These are phyloP conservation scores for Croton setiger DNA, from an alignment of 441 rosid species.

Conservation along the genomic window DNA sequence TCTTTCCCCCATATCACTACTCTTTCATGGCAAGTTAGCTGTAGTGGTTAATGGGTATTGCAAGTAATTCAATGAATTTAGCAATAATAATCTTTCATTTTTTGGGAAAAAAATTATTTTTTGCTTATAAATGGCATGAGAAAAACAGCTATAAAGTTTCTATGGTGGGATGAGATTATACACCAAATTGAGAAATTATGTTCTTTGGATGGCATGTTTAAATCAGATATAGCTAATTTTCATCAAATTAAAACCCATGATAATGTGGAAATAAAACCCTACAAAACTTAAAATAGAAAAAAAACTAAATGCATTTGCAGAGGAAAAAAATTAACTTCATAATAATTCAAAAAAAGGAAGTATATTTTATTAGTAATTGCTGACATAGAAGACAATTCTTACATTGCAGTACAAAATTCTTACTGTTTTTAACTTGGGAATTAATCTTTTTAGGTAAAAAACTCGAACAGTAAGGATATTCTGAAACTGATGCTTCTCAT, in stretches of 20 bases:
- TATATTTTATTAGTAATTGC: neutral
- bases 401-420: neutral
- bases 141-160: neutral
- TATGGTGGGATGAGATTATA: neutral
- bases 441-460: neutral
- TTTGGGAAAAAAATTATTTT: neutral
- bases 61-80: neutral
- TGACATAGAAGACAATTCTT: neutral
- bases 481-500: neutral
- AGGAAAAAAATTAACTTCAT: conserved; percentile 8
- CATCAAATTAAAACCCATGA: neutral
- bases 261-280: neutral
- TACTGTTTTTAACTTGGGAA: neutral
- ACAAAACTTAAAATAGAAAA: neutral
- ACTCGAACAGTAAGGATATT: too few species aligned
- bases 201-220: conserved; percentile 1
- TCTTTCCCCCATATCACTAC: neutral
- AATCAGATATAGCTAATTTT: neutral
- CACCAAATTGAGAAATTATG: neutral
- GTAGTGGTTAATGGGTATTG: conserved; percentile 8
- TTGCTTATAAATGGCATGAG: neutral
- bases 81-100: neutral
- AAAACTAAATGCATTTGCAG: conserved; percentile 2
- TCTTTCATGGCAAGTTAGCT: conserved; percentile 1
- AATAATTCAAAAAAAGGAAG: neutral